phyloP scores from a whole-genome alignment of 805 yeast species.

The Millerozyma acaciae region DNA sequence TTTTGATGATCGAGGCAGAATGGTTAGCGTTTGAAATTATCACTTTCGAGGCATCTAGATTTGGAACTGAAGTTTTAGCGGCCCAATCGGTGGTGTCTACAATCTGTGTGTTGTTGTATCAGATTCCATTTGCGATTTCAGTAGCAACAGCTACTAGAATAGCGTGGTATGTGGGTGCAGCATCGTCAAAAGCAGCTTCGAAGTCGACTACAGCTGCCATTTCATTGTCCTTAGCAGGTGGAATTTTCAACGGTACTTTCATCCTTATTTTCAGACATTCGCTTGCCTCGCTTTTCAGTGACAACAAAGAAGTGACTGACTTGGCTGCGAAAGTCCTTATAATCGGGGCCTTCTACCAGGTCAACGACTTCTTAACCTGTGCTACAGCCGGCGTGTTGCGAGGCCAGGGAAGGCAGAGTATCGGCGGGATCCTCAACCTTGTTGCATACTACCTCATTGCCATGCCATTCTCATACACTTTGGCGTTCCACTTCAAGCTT shows the following conservation, averaged over 20 bases:
- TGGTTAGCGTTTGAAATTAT: constrained; percentile 75
- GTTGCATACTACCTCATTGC: constrained; percentile 47
- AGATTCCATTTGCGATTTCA: constrained; percentile 71
- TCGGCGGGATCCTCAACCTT: constrained; percentile 51
- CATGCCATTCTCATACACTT: constrained; percentile 43
- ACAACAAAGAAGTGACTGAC: constrained; percentile 33
- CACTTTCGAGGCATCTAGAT: constrained; percentile 63
- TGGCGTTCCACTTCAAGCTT: constrained; percentile 39
- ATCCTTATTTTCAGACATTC: constrained; percentile 32
- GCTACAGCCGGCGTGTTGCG: constrained; percentile 52
- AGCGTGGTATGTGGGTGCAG: constrained; percentile 74
- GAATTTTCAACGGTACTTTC: constrained; percentile 36
- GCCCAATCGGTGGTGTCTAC: constrained; percentile 73
- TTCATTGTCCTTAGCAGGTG: constrained; percentile 26
- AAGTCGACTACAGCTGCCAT: constrained; percentile 37
- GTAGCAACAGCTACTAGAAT: constrained; percentile 74
- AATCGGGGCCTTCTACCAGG: constrained; percentile 49
- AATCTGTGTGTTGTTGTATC: constrained; percentile 63
- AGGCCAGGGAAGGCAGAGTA: constrained; percentile 56
- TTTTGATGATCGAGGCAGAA: constrained; percentile 73
- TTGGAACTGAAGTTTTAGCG: constrained; percentile 64
- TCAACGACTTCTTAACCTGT: constrained; percentile 48
- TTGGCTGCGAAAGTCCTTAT: constrained; percentile 39
- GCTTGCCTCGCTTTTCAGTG: constrained; percentile 40
- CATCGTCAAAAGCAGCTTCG: constrained; percentile 35